Percentiles rank a stretch among this genome's conserved stretches.
These are phyloP conservation scores for Castanopsis chinensis DNA, from an alignment of 306 rosid species.

Conservation along the genomic window DNA sequence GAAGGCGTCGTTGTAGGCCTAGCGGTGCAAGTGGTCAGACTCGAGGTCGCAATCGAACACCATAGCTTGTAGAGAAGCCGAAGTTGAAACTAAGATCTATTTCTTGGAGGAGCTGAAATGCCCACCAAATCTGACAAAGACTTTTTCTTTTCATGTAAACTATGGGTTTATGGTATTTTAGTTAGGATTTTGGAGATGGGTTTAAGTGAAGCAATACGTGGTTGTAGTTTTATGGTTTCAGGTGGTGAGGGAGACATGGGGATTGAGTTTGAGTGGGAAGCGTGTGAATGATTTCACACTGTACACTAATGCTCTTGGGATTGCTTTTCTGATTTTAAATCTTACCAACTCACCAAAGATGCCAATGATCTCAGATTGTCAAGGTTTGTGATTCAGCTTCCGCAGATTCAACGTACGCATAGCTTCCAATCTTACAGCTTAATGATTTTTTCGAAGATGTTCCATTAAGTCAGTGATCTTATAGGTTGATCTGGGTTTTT, in stretches of 20 bases:
- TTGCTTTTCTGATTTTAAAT: slow-evolving; percentile 63
- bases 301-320: slow-evolving; percentile 79
- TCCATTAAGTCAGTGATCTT: too few relatives aligned
- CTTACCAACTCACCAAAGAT: slow-evolving; percentile 58
- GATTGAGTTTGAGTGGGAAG: slow-evolving; percentile 40
- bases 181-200: background rate
- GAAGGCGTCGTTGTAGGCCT: too few relatives aligned
- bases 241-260: slow-evolving; percentile 86
- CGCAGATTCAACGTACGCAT: slow-evolving; percentile 47
- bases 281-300: slow-evolving; percentile 58
- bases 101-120: too few relatives aligned
- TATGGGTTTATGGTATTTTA: background rate
- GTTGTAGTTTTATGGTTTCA: slow-evolving; percentile 31
- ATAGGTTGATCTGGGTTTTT: too few relatives aligned
- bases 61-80: too few relatives aligned
- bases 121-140: background rate
- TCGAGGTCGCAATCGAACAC: too few relatives aligned
- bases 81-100: too few relatives aligned
- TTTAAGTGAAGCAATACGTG: background rate
- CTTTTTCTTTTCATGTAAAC: background rate
- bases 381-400: slow-evolving; percentile 76
- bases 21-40: too few relatives aligned
- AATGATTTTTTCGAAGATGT: too few relatives aligned
- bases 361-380: slow-evolving; percentile 62
- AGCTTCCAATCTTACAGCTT: too few relatives aligned